A percentile compares a stretch with the other conserved stretches of the same genome.
phyloP scores from a whole-genome alignment of 2,329 filamentous ascomycete genomes.

The Huntiella abstrusa region DNA sequence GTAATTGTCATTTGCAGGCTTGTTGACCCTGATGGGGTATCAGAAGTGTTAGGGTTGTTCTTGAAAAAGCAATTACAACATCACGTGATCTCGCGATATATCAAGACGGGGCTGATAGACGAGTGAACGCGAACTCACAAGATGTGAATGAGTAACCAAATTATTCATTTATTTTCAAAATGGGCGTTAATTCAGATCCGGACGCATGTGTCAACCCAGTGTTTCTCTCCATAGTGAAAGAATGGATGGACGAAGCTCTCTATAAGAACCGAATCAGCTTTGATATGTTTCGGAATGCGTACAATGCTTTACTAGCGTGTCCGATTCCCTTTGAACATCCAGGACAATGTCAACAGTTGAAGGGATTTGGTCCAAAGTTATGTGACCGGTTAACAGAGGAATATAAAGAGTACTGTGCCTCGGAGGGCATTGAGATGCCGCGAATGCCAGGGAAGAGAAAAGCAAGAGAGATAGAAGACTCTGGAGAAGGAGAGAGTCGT shows the following conservation, averaged over 20 bases:
- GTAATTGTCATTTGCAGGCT: no score
- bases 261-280: constrained; percentile 52
- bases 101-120: no score
- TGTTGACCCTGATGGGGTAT: no score
- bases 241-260: constrained; percentile 53
- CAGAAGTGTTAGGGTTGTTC: no score
- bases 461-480: constrained; percentile 12
- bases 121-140: no score
- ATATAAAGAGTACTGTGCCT: constrained; percentile 39
- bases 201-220: constrained; percentile 44
- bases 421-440: constrained; percentile 51
- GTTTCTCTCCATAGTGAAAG: constrained; percentile 54
- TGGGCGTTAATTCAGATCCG: no score
- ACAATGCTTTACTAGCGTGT: constrained; percentile 57
- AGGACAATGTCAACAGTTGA: constrained; percentile 51
- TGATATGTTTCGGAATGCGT: constrained; percentile 56
- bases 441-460: constrained; percentile 17
- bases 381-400: constrained; percentile 48
- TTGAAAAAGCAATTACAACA: no score
- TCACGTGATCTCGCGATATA: no score
- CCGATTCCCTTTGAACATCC: constrained; percentile 55
- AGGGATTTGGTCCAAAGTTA: constrained; percentile 53
- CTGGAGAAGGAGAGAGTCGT: not conserved
- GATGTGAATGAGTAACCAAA: no score
- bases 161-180: no score